These are phyloP conservation scores for Epichloe hybrida DNA, from an alignment of 2,329 filamentous ascomycete genomes.

Conservation along the genomic window DNA sequence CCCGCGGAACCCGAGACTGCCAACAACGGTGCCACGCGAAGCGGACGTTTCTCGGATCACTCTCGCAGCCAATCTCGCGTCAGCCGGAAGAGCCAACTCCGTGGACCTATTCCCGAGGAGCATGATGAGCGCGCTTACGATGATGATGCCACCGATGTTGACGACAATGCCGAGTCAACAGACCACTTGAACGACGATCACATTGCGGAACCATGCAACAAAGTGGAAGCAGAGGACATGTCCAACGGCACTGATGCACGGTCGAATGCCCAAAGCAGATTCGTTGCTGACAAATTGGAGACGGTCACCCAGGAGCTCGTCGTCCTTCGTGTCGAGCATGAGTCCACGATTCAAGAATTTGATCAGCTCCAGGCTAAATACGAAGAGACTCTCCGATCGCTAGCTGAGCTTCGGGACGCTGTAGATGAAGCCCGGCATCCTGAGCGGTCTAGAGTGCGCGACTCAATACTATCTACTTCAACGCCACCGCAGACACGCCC, in stretches of 20 bases:
- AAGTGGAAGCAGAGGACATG: constrained; percentile 24
- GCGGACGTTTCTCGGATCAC: constrained; percentile 34
- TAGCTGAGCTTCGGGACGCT: constrained; percentile 76
- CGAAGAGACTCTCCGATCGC: constrained; percentile 67
- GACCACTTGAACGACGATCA: not conserved
- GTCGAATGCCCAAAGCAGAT: constrained; percentile 68
- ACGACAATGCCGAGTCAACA: not conserved
- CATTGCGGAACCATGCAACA: not conserved
- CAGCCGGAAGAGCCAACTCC: constrained; percentile 39
- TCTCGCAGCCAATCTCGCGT: constrained; percentile 40
- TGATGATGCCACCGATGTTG: constrained; percentile 32
- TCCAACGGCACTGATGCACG: constrained; percentile 29
- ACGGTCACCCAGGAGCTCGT: constrained; percentile 83
- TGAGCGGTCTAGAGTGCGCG: constrained; percentile 30
- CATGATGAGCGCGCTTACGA: constrained; percentile 36
- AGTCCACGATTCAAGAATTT: constrained; percentile 67
- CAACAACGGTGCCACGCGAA: constrained; percentile 26
- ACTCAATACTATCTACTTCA: constrained; percentile 40
- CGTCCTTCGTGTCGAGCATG: constrained; percentile 81
- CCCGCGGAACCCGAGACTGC: constrained; percentile 17
- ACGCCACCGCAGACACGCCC: constrained; percentile 41
- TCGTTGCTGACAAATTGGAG: constrained; percentile 86
- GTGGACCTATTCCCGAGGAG: constrained; percentile 41
- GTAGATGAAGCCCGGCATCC: constrained; percentile 66
- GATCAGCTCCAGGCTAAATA: constrained; percentile 79